Evolutionary conservation across 345 rosid genomes (phyloP).

Genomic region (Populus simonii): DNA sequence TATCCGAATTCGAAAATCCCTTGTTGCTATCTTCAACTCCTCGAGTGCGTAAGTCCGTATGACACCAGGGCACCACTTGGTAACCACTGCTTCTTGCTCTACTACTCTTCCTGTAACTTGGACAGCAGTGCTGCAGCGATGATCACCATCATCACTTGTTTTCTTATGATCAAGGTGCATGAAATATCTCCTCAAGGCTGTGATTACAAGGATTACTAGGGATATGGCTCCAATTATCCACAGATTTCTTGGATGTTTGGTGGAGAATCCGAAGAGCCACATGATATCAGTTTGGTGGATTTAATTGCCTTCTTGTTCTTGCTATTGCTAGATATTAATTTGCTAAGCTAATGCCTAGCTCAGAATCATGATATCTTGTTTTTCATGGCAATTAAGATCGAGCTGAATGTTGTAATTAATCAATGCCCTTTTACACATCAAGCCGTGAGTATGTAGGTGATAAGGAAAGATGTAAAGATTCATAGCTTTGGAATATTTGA

Average conservation of each 20-base stretch:
- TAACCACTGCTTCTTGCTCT: background rate
- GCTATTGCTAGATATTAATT: background rate
- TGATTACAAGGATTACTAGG: constrained; percentile 25
- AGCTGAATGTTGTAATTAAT: too few species aligned
- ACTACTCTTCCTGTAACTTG: background rate
- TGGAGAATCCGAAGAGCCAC: constrained; percentile 50
- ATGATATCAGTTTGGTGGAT: background rate
- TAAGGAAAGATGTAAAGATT: constrained; percentile 20
- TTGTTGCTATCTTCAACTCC: constrained; percentile 42
- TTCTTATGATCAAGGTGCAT: constrained; percentile 15
- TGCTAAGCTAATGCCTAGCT: background rate
- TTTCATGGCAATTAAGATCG: too few species aligned
- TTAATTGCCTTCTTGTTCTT: background rate
- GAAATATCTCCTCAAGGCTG: constrained; percentile 20
- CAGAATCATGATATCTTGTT: too few species aligned
- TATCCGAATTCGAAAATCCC: constrained; percentile 35
- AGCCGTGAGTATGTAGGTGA: background rate
- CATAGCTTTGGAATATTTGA: constrained; percentile 29
- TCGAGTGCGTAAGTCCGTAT: constrained; percentile 39
- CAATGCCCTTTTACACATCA: too few species aligned
- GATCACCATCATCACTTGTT: background rate
- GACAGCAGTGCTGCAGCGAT: too few species aligned
- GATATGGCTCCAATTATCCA: constrained; percentile 37
- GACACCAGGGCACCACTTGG: constrained; percentile 13
- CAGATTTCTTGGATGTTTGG: constrained; percentile 17